These are phyloP conservation scores for Paramecium octaurelia DNA, from an alignment of 73 alveolate species.

Conservation along the genomic window DNA sequence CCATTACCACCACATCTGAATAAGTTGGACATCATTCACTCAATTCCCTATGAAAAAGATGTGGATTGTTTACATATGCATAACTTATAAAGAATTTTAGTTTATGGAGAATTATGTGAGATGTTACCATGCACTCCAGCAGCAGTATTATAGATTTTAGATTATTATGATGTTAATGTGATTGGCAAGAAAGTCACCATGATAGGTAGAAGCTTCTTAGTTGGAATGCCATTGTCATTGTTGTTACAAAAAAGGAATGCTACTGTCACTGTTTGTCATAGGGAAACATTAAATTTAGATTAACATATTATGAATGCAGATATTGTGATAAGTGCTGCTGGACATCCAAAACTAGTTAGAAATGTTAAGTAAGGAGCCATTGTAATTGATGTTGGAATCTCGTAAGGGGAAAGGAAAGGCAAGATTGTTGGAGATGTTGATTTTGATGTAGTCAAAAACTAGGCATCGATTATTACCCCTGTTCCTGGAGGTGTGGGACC, in stretches of 20 bases:
- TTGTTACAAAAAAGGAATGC: slow-evolving; percentile 61
- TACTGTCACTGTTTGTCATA: slow-evolving; percentile 56
- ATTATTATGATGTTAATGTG: slow-evolving; percentile 35
- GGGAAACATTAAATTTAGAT: background rate
- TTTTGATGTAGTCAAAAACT: slow-evolving; percentile 44
- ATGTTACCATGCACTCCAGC: slow-evolving; percentile 64
- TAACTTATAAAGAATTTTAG: background rate
- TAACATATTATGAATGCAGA: slow-evolving; percentile 73
- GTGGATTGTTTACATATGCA: slow-evolving; percentile 66
- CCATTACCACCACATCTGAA: slow-evolving; percentile 77
- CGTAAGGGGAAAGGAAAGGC: slow-evolving; percentile 39
- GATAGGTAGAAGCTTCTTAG: slow-evolving; percentile 68
- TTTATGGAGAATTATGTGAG: slow-evolving; percentile 37
- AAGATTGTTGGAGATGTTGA: slow-evolving; percentile 58
- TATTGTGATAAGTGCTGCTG: slow-evolving; percentile 77
- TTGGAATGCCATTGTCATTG: slow-evolving; percentile 77
- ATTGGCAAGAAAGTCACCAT: slow-evolving; percentile 62
- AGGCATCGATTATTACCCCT: slow-evolving; percentile 73
- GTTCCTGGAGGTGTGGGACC: slow-evolving; percentile 93
- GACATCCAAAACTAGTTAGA: slow-evolving; percentile 65
- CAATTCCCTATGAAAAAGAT: slow-evolving; percentile 73
- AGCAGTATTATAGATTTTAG: slow-evolving; percentile 44
- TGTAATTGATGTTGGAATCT: slow-evolving; percentile 82
- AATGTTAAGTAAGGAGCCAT: slow-evolving; percentile 73
- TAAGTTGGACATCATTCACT: slow-evolving; percentile 57